Conservation (phyloP, 1,284 basidiomycete genomes). For the Trametes pubescens region DNA sequence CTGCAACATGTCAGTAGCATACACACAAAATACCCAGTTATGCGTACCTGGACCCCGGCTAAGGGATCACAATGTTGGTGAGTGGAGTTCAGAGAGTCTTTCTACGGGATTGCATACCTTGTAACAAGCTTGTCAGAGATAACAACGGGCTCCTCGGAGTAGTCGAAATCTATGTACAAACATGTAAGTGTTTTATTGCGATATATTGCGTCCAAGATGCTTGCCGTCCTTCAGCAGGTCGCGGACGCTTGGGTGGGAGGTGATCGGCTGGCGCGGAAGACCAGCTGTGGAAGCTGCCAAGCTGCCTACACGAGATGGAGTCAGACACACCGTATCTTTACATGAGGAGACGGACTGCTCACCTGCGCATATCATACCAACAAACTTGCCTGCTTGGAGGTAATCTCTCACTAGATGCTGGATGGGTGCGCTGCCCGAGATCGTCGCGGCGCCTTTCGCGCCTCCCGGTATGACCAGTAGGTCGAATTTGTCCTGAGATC, state of each 20-base stretch:
- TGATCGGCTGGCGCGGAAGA: constrained; percentile 71
- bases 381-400: constrained; percentile 65
- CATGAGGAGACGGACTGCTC: constrained; percentile 16
- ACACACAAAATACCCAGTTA: background rate
- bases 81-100: background rate
- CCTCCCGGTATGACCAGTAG: constrained; percentile 84
- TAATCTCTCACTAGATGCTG: constrained; percentile 73
- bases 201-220: constrained; percentile 19
- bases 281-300: constrained; percentile 72
- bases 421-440: constrained; percentile 66
- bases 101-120: constrained; percentile 53
- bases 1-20: constrained; percentile 43
- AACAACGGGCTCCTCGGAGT: constrained; percentile 82
- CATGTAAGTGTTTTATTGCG: background rate
- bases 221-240: constrained; percentile 64
- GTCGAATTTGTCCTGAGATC: constrained; percentile 65
- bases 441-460: constrained; percentile 80
- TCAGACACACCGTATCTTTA: background rate
- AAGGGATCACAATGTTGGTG: background rate
- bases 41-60: constrained; percentile 81
- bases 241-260: constrained; percentile 84
- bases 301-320: constrained; percentile 56
- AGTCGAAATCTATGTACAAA: constrained; percentile 67
- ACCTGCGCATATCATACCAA: constrained; percentile 89
- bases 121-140: constrained; percentile 80